Percentiles rank a stretch among this genome's conserved stretches.
phyloP scores from a whole-genome alignment of 768 basidiomycete species.

The Russula griseocarnosa region DNA sequence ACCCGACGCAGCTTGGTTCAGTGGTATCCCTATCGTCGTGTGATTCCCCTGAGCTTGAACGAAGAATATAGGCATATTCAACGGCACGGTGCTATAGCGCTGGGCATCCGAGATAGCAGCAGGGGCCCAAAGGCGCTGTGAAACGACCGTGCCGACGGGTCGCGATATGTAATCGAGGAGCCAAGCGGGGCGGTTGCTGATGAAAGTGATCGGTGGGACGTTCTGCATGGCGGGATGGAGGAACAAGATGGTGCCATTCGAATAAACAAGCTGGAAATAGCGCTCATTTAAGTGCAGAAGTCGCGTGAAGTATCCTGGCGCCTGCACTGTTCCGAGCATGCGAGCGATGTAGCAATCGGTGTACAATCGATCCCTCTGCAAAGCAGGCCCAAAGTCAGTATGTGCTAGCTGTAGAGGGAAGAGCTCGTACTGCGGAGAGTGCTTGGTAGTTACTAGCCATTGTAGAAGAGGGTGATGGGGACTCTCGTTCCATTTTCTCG shows the following conservation, averaged over 20 bases:
- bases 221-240: not conserved
- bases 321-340: not conserved
- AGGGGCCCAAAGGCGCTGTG: constrained; percentile 15
- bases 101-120: constrained; percentile 3
- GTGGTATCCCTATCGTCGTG: not conserved
- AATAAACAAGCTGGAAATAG: not conserved
- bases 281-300: not conserved
- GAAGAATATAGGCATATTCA: constrained; percentile 23
- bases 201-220: not conserved
- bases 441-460: not conserved
- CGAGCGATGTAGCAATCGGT: constrained; percentile 7
- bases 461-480: not conserved
- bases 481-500: not conserved
- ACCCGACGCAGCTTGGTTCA: constrained; percentile 1
- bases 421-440: not conserved
- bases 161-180: constrained; percentile 8
- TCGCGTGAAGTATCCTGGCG: not conserved
- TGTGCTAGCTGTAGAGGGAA: no score
- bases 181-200: not conserved
- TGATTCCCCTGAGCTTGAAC: constrained; percentile 1
- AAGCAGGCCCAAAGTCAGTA: no score
- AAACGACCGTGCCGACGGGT: constrained; percentile 7
- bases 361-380: not conserved
- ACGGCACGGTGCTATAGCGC: constrained; percentile 1
- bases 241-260: not conserved